Percentiles rank a stretch among this genome's conserved stretches.
These are phyloP conservation scores for Fusarium scirpi DNA, from an alignment of 2,329 filamentous ascomycete genomes.

Conservation along the genomic window DNA sequence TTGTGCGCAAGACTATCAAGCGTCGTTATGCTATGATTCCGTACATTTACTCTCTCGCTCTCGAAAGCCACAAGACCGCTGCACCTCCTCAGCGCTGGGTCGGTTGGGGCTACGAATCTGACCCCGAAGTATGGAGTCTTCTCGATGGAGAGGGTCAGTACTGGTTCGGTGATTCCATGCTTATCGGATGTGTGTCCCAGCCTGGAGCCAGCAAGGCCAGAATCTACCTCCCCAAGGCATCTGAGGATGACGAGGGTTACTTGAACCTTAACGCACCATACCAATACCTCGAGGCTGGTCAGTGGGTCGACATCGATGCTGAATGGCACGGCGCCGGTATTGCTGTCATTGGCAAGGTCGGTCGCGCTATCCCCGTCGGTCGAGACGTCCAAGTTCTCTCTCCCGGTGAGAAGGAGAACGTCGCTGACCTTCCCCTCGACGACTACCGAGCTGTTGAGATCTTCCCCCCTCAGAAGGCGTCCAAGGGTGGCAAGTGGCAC, in stretches of 20 bases:
- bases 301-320: slow-evolving; percentile 56
- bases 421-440: slow-evolving; percentile 54
- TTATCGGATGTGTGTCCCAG: slow-evolving; percentile 76
- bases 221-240: slow-evolving; percentile 72
- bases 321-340: slow-evolving; percentile 59
- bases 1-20: slow-evolving; percentile 74
- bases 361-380: slow-evolving; percentile 56
- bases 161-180: slow-evolving; percentile 76
- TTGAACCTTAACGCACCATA: slow-evolving; percentile 73
- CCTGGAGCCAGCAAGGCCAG: slow-evolving; percentile 64
- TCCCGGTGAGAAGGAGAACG: slow-evolving; percentile 53
- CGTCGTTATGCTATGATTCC: slow-evolving; percentile 78
- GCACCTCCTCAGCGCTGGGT: slow-evolving; percentile 77
- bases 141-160: slow-evolving; percentile 77
- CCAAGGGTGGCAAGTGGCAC: slow-evolving; percentile 42
- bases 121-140: slow-evolving; percentile 75
- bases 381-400: slow-evolving; percentile 53
- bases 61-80: slow-evolving; percentile 71
- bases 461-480: slow-evolving; percentile 51
- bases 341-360: slow-evolving; percentile 55
- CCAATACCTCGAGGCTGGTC: slow-evolving; percentile 62
- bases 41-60: slow-evolving; percentile 74
- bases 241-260: slow-evolving; percentile 66
- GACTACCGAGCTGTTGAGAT: slow-evolving; percentile 59
- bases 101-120: slow-evolving; percentile 77